Evolutionary conservation across 2,329 filamentous ascomycete species (phyloP).

Genomic region (Phoma herbarum): DNA sequence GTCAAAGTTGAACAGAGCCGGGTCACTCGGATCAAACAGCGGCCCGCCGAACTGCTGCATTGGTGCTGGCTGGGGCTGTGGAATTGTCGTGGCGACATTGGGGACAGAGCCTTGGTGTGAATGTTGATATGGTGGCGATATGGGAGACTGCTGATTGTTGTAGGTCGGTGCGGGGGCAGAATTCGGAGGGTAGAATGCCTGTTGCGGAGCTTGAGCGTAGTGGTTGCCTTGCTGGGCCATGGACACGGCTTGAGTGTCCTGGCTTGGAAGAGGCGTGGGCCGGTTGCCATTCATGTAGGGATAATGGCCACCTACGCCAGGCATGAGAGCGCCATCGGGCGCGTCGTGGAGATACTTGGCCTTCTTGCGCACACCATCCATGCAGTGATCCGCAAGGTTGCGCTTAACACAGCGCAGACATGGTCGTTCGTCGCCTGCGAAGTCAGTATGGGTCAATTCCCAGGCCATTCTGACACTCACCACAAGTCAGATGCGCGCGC

Average conservation of each 20-base stretch:
- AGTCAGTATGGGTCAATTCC: constrained; percentile 2
- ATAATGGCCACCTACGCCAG: constrained; percentile 80
- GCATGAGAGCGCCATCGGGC: constrained; percentile 84
- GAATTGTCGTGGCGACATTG: constrained; percentile 58
- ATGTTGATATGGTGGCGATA: constrained; percentile 76
- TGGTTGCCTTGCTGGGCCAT: constrained; percentile 52
- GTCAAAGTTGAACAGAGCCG: constrained; percentile 94
- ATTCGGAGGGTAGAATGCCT: constrained; percentile 53
- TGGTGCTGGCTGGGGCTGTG: constrained; percentile 50
- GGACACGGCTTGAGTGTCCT: constrained; percentile 36
- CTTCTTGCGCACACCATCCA: constrained; percentile 97
- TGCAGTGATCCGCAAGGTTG: constrained; percentile 87
- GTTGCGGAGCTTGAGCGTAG: constrained; percentile 53
- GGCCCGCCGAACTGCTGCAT: constrained; percentile 60
- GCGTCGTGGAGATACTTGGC: constrained; percentile 99
- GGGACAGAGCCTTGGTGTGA: constrained; percentile 56
- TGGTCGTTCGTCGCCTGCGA: constrained; percentile 87
- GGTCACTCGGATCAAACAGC: constrained; percentile 90
- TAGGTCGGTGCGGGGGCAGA: constrained; percentile 58
- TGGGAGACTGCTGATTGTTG: constrained; percentile 75
- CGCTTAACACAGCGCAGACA: constrained; percentile 95
- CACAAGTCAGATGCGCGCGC: constrained; percentile 95
- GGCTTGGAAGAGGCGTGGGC: constrained; percentile 47
- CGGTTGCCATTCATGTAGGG: constrained; percentile 61
- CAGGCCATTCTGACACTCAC: constrained; percentile 67